These are phyloP conservation scores for Psilocybe subaeruginosa DNA, from an alignment of 768 basidiomycete species.

Conservation along the genomic window DNA sequence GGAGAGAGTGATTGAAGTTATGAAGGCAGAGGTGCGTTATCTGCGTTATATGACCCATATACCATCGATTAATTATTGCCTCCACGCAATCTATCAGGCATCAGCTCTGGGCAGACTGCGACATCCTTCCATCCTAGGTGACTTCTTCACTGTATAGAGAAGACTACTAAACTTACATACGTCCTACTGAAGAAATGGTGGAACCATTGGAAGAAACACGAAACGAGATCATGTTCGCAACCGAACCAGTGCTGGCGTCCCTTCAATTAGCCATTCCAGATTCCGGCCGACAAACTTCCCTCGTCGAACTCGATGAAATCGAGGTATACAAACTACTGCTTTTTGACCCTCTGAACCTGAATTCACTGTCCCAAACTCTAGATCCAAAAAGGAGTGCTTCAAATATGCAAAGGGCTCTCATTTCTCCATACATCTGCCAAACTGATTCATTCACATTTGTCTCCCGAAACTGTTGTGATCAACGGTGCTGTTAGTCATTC, in stretches of 20 bases:
- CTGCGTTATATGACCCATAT: conserved; percentile 7
- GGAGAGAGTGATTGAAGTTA: conserved; percentile 78
- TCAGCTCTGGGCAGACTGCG: conserved; percentile 82
- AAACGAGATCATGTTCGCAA: conserved; percentile 88
- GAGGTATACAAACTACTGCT: conserved; percentile 60
- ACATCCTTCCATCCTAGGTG: conserved; percentile 92
- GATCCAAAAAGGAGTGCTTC: conserved; percentile 97
- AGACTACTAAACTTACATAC: conserved; percentile 7
- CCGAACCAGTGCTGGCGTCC: conserved; percentile 86
- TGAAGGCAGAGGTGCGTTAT: conserved; percentile 84
- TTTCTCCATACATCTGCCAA: conserved; percentile 94
- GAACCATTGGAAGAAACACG: conserved; percentile 96
- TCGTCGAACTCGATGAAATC: conserved; percentile 92
- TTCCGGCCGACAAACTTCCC: conserved; percentile 52
- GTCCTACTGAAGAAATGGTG: conserved; percentile 75
- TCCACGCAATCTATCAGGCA: conserved; percentile 50
- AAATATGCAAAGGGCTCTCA: conserved; percentile 85
- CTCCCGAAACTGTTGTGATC: conserved; percentile 85
- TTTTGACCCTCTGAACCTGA: background rate
- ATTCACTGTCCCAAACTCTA: conserved; percentile 26
- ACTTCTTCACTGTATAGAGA: conserved; percentile 1
- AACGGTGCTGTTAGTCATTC: conserved; percentile 75
- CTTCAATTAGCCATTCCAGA: conserved; percentile 78
- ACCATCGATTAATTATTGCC: background rate
- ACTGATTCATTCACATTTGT: conserved; percentile 89